Percentiles rank a stretch among this genome's conserved stretches.
These are phyloP conservation scores for Teratosphaeria nubilosa DNA, from an alignment of 2,329 filamentous ascomycete species.

Conservation along the genomic window DNA sequence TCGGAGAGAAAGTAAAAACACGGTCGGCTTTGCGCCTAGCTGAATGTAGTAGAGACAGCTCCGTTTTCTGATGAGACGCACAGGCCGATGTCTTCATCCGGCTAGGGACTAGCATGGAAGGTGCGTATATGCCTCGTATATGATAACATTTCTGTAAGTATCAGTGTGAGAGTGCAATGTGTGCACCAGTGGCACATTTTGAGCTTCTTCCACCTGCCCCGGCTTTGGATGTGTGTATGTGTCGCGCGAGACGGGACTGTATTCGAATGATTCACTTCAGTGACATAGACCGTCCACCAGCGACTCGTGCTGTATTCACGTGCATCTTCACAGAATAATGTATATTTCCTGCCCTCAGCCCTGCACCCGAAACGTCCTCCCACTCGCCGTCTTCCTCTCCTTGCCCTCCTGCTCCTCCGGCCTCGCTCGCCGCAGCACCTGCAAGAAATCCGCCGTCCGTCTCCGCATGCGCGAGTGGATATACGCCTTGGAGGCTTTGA, in stretches of 20 bases:
- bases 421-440: slow-evolving; percentile 91
- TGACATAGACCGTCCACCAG: not conserved
- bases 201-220: no score
- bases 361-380: slow-evolving; percentile 73
- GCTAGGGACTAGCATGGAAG: not conserved
- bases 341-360: slow-evolving; percentile 14
- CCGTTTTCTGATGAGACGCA: not conserved
- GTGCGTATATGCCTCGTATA: not conserved
- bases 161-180: no score
- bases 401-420: slow-evolving; percentile 86
- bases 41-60: no score
- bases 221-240: no score
- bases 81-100: not conserved
- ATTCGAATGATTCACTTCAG: not conserved
- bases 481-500: slow-evolving; percentile 98
- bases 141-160: no score
- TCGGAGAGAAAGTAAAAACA: no score
- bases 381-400: slow-evolving; percentile 95
- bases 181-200: no score
- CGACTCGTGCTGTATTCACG: not conserved
- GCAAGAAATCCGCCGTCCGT: slow-evolving; percentile 94
- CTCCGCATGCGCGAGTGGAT: slow-evolving; percentile 98
- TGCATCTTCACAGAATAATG: not conserved
- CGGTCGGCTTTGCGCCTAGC: no score
- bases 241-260: no score